A percentile compares a stretch with the other conserved stretches of the same genome.
phyloP scores from a whole-genome alignment of 2,329 filamentous ascomycete genomes.

The Cercospora sp. region DNA sequence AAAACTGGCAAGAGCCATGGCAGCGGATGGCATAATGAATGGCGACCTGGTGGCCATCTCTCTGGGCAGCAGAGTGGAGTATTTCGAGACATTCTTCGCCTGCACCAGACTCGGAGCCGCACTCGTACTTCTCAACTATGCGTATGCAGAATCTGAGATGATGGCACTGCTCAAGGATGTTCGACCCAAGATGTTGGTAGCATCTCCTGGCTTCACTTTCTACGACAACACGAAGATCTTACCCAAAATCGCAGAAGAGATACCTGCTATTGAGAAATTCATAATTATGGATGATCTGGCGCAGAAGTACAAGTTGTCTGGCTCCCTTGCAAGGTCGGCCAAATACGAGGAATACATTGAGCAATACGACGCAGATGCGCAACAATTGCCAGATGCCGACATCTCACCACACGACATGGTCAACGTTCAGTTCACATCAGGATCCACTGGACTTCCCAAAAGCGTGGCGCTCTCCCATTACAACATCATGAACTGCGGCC shows the following conservation, averaged over 20 bases:
- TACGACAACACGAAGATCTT: conserved; percentile 62
- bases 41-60: conserved; percentile 36
- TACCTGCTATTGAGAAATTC: conserved; percentile 50
- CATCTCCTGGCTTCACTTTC: conserved; percentile 63
- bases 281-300: conserved; percentile 51
- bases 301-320: conserved; percentile 28
- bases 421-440: conserved; percentile 61
- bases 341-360: conserved; percentile 33
- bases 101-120: conserved; percentile 36
- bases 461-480: conserved; percentile 63
- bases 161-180: conserved; percentile 68
- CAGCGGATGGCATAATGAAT: conserved; percentile 34
- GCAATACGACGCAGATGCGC: conserved; percentile 23
- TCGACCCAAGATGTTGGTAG: conserved; percentile 70
- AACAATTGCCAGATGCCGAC: conserved; percentile 25
- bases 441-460: conserved; percentile 69
- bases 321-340: conserved; percentile 23
- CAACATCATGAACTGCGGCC: conserved; percentile 36
- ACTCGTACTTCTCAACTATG: conserved; percentile 73
- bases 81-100: conserved; percentile 40
- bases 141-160: conserved; percentile 69
- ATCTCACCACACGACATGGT: conserved; percentile 37
- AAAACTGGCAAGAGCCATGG: conserved; percentile 32
- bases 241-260: conserved; percentile 45
- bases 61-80: conserved; percentile 36